Conservation (phyloP, 371 early-diverging fungal species). For the Phascolomyces articulosus region DNA sequence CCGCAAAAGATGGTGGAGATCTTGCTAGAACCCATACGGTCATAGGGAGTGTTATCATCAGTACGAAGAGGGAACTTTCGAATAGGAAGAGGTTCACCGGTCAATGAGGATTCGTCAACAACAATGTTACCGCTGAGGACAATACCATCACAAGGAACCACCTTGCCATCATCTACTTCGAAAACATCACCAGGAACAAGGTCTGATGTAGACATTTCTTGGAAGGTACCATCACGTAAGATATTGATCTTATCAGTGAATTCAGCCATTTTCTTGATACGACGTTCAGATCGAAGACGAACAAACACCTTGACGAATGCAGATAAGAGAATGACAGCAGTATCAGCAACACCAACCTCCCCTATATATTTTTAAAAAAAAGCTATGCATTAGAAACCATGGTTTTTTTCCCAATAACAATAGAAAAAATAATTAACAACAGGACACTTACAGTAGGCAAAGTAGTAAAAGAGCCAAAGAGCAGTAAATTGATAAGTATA, state of each 20-base stretch:
- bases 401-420: too few species aligned
- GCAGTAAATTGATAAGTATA: conserved; percentile 80
- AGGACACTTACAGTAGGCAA: conserved; percentile 59
- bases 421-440: background rate
- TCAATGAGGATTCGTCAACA: conserved; percentile 74
- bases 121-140: conserved; percentile 72
- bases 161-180: conserved; percentile 55
- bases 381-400: background rate
- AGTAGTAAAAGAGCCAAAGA: conserved; percentile 78
- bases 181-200: conserved; percentile 81
- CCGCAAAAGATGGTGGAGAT: conserved; percentile 57
- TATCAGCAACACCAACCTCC: conserved; percentile 76
- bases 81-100: conserved; percentile 68
- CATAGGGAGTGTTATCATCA: conserved; percentile 33
- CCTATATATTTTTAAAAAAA: conserved; percentile 15
- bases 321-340: conserved; percentile 69
- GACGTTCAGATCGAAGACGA: conserved; percentile 63
- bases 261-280: conserved; percentile 72
- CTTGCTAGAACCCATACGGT: conserved; percentile 53
- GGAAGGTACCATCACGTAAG: conserved; percentile 65
- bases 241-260: conserved; percentile 54
- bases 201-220: conserved; percentile 47
- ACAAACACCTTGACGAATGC: conserved; percentile 73
- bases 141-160: conserved; percentile 71
- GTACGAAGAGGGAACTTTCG: conserved; percentile 58